A percentile compares a stretch with the other conserved stretches of the same genome.
Conservation (phyloP, 345 rosid genomes). For the Garcia nutans region DNA sequence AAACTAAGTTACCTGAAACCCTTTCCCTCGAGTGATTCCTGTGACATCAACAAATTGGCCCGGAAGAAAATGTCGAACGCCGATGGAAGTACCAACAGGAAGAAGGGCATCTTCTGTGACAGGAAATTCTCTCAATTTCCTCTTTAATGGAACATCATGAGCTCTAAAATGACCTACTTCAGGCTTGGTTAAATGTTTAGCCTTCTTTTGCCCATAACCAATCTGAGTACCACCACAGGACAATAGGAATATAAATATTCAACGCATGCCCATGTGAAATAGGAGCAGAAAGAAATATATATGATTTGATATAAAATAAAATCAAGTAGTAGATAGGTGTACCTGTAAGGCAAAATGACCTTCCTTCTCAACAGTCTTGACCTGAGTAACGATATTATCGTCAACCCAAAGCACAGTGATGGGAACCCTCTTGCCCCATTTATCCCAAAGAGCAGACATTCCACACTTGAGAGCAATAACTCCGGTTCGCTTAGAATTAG, state of each 20-base stretch:
- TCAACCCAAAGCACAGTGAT: slow-evolving; percentile 77
- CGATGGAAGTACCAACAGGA: slow-evolving; percentile 69
- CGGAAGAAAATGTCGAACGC: slow-evolving; percentile 88
- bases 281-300: not conserved
- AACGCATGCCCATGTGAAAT: slow-evolving; percentile 7
- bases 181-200: slow-evolving; percentile 85
- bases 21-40: slow-evolving; percentile 91
- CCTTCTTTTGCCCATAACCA: slow-evolving; percentile 94
- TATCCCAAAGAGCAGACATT: slow-evolving; percentile 90
- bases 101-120: slow-evolving; percentile 92
- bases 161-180: slow-evolving; percentile 97
- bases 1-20: slow-evolving; percentile 64
- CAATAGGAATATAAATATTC: slow-evolving; percentile 21
- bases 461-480: slow-evolving; percentile 88
- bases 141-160: slow-evolving; percentile 87
- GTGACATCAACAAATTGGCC: slow-evolving; percentile 85
- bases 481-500: slow-evolving; percentile 68
- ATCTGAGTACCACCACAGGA: slow-evolving; percentile 62
- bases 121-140: slow-evolving; percentile 90
- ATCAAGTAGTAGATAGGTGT: not conserved
- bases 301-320: too few species aligned
- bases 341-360: slow-evolving; percentile 86
- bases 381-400: slow-evolving; percentile 90
- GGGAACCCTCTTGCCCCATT: slow-evolving; percentile 95
- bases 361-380: slow-evolving; percentile 87